Conservation (phyloP, 345 rosid genomes). For the Citrus reticulata region DNA sequence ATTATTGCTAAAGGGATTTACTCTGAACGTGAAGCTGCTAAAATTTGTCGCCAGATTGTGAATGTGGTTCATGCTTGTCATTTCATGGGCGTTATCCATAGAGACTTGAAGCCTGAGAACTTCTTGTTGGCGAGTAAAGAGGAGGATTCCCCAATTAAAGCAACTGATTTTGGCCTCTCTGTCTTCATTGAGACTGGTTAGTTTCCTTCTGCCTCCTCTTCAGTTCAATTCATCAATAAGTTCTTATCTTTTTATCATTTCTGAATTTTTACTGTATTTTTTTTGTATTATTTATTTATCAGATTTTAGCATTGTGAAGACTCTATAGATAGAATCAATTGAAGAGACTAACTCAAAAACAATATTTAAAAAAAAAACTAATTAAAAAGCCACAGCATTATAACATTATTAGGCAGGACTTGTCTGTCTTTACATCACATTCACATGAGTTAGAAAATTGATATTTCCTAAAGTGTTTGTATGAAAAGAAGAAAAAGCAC, state of each 20-base stretch:
- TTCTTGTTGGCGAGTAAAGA: conserved; percentile 61
- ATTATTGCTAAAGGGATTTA: conserved; percentile 67
- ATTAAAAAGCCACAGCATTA: too few relatives aligned
- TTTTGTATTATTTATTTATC: neutral
- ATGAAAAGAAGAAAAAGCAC: neutral
- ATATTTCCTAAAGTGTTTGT: neutral
- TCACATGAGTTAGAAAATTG: neutral
- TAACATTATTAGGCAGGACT: neutral
- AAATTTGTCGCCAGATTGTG: conserved; percentile 64
- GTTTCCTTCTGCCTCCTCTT: neutral
- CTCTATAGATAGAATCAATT: neutral
- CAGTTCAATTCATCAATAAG: neutral
- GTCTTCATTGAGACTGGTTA: conserved; percentile 86
- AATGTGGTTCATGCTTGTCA: conserved; percentile 90
- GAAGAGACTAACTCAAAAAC: neutral
- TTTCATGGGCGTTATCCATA: conserved; percentile 92
- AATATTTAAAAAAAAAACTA: neutral
- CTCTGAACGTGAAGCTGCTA: conserved; percentile 79
- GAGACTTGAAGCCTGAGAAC: conserved; percentile 95
- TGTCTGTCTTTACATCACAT: neutral
- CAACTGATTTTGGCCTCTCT: conserved; percentile 86
- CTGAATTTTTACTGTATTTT: neutral
- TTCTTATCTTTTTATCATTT: neutral
- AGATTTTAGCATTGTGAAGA: neutral
- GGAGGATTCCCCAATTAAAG: conserved; percentile 57